Percentiles rank a stretch among this genome's conserved stretches.
Conservation (phyloP, 768 basidiomycete species). For the Podaxis pistillaris region DNA sequence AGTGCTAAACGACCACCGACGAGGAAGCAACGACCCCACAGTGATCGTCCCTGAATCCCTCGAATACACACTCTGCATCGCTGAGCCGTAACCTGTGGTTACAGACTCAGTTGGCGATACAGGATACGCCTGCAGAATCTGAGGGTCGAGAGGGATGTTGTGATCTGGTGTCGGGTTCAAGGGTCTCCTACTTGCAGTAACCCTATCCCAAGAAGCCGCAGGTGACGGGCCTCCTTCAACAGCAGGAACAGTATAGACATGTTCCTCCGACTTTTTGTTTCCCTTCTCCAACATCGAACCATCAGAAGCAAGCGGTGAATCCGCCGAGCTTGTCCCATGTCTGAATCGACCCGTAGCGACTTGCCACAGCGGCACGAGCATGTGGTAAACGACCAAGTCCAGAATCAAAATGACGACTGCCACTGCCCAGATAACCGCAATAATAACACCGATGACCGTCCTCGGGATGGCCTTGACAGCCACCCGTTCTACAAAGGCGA, state of each 20-base stretch:
- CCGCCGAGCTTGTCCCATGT: conserved; percentile 12
- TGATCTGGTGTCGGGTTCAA: conserved; percentile 54
- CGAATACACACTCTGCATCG: conserved; percentile 30
- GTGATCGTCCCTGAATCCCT: conserved; percentile 37
- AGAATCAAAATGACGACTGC: conserved; percentile 67
- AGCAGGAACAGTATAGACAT: background rate
- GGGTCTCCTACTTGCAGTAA: conserved; percentile 31
- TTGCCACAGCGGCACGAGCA: conserved; percentile 30
- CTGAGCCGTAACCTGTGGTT: conserved; percentile 27
- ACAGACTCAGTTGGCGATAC: conserved; percentile 37
- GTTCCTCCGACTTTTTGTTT: conserved; percentile 7
- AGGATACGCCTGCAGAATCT: conserved; percentile 43
- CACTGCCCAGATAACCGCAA: conserved; percentile 69
- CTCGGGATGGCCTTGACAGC: conserved; percentile 73
- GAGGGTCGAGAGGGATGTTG: conserved; percentile 37
- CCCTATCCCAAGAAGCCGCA: conserved; percentile 15
- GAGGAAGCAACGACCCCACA: conserved; percentile 36
- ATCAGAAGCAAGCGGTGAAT: conserved; percentile 23
- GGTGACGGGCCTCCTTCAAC: background rate
- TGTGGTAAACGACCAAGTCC: conserved; percentile 58
- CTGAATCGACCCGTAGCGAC: background rate
- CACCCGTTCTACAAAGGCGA: conserved; percentile 73
- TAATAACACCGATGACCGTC: conserved; percentile 75
- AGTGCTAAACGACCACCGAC: conserved; percentile 34
- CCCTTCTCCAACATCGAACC: conserved; percentile 42